Conservation (phyloP, 2,329 filamentous ascomycete species). For the Oidium heveae region DNA sequence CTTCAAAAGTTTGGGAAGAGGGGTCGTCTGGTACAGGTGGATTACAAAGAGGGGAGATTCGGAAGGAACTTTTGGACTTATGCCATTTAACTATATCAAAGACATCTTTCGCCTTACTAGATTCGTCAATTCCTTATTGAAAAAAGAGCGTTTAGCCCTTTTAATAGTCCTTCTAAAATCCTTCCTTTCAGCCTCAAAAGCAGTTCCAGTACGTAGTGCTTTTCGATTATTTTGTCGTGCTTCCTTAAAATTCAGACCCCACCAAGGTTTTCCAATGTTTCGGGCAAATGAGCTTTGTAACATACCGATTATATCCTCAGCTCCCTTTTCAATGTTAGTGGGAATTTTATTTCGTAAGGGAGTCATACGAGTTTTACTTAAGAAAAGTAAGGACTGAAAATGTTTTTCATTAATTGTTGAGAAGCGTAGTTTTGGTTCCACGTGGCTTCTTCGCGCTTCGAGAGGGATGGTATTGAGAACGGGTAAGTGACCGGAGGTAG, state of each 20-base stretch:
- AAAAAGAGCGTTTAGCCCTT: neutral
- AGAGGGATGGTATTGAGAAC: neutral
- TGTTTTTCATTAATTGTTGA: no score
- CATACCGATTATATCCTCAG: neutral
- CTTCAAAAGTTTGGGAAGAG: neutral
- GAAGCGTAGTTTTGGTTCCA: no score
- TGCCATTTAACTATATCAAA: neutral
- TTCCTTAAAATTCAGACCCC: neutral
- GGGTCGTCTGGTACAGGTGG: neutral
- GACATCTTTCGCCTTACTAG: neutral
- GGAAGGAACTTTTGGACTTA: neutral
- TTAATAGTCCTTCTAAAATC: neutral
- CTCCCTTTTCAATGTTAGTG: neutral
- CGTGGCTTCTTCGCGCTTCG: no score
- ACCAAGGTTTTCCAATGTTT: neutral
- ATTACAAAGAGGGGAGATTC: neutral
- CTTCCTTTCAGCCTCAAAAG: neutral
- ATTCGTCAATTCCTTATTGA: neutral
- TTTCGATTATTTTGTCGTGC: neutral
- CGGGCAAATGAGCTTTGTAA: neutral
- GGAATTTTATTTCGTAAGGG: no score
- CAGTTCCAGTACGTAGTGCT: neutral
- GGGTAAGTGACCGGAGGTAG: neutral
- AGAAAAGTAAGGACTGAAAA: no score
- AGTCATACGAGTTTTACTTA: no score